A percentile compares a stretch with the other conserved stretches of the same genome.
Conservation (phyloP, 148 eudicot species). For the Polygonum aviculare region DNA sequence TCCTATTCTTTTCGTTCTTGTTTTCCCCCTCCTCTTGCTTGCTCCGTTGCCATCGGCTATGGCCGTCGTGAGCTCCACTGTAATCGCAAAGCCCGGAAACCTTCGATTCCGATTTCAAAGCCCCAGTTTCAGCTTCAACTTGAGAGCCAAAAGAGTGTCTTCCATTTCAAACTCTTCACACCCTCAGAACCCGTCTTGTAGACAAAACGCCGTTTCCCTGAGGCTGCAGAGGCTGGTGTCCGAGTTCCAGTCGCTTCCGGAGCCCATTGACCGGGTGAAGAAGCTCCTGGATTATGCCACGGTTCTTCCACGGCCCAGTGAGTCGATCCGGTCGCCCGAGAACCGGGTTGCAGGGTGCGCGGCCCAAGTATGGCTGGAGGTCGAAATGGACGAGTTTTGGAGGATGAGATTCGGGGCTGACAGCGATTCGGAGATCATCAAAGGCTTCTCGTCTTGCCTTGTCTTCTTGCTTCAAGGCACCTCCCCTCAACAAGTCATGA, state of each 20-base stretch:
- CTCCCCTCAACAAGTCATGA: constrained; percentile 39
- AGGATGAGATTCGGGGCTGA: constrained; percentile 56
- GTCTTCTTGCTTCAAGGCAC: constrained; percentile 61
- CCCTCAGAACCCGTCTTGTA: background rate
- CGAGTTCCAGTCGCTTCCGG: constrained; percentile 47
- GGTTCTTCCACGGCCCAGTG: constrained; percentile 37
- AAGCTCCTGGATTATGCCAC: constrained; percentile 44
- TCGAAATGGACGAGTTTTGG: constrained; percentile 34
- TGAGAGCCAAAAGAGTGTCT: constrained; percentile 3
- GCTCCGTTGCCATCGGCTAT: background rate
- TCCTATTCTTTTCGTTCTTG: background rate
- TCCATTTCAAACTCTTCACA: background rate
- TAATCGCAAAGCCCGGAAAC: background rate
- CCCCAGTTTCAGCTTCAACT: background rate
- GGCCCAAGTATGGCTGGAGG: constrained; percentile 75
- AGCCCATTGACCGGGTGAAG: constrained; percentile 73
- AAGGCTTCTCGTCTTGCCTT: constrained; percentile 81
- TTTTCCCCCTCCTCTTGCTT: background rate
- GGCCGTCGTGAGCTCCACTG: background rate
- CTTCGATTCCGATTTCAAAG: background rate
- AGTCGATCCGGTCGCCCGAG: constrained; percentile 33
- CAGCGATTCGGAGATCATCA: constrained; percentile 80
- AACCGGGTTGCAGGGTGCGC: constrained; percentile 74
- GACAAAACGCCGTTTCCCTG: constrained; percentile 16
- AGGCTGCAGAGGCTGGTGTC: constrained; percentile 37